phyloP scores from a whole-genome alignment of 2,329 filamentous ascomycete genomes.

The Ceratocystiopsis sp. region DNA sequence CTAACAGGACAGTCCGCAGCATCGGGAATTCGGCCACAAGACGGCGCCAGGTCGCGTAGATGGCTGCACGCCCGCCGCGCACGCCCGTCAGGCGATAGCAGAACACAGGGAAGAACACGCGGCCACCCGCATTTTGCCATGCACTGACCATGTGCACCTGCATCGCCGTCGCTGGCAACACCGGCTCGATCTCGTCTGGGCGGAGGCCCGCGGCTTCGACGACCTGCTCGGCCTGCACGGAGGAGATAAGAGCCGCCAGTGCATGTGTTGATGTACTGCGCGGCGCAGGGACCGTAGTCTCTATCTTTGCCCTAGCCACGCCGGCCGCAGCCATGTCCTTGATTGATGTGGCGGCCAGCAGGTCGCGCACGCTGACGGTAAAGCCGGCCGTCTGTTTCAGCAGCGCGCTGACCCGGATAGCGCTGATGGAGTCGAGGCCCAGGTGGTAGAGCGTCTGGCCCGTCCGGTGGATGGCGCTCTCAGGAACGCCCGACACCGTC shows the following conservation, averaged over 20 bases:
- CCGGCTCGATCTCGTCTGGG: conserved; percentile 28
- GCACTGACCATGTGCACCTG: conserved; percentile 66
- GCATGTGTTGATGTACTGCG: no score
- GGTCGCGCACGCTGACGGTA: conserved; percentile 48
- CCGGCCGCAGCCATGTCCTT: conserved; percentile 36
- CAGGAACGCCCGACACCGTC: conserved; percentile 41
- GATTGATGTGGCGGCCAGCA: conserved; percentile 51
- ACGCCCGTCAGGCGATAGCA: conserved; percentile 32
- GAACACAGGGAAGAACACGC: conserved; percentile 61
- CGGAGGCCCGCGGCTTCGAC: conserved; percentile 24
- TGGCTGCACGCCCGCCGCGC: conserved; percentile 15
- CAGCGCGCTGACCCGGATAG: conserved; percentile 64
- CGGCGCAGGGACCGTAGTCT: background rate
- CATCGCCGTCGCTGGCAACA: conserved; percentile 57
- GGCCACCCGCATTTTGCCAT: conserved; percentile 52
- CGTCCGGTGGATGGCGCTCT: conserved; percentile 33
- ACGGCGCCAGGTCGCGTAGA: conserved; percentile 43
- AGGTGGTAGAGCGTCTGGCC: conserved; percentile 61
- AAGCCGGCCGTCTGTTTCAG: conserved; percentile 44
- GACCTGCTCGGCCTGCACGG: conserved; percentile 13
- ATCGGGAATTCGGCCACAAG: conserved; percentile 42
- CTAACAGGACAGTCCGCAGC: conserved; percentile 38
- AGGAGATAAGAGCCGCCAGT: background rate
- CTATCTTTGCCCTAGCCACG: background rate
- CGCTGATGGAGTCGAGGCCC: conserved; percentile 80